These are phyloP conservation scores for Sclerotinia trifoliorum DNA, from an alignment of 2,329 filamentous ascomycete species.

Conservation along the genomic window DNA sequence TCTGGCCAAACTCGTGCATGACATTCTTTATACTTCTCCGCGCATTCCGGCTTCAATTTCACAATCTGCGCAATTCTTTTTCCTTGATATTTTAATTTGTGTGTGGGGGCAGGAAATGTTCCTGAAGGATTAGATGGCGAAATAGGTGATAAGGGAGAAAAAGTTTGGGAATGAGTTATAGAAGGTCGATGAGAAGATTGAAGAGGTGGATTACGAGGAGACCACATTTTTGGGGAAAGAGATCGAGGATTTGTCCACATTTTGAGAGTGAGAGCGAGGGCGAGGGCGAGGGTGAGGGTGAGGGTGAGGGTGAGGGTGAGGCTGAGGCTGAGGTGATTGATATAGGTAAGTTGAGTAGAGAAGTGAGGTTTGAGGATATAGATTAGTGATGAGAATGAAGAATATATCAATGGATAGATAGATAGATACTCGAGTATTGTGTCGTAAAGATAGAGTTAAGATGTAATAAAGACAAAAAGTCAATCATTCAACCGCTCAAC, in stretches of 20 bases:
- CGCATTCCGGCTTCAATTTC: conserved; percentile 64
- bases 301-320: neutral
- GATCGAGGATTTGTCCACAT: conserved; percentile 15
- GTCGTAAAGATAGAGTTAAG: neutral
- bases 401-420: too few species aligned
- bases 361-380: neutral
- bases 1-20: conserved; percentile 76
- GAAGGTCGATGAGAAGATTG: conserved; percentile 10
- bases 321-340: too few species aligned
- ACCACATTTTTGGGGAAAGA: conserved; percentile 12
- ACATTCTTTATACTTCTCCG: conserved; percentile 69
- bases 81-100: conserved; percentile 43
- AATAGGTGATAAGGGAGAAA: conserved; percentile 28
- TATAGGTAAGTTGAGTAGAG: neutral
- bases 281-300: neutral
- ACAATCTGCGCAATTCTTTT: conserved; percentile 70
- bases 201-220: conserved; percentile 2
- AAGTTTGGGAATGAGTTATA: conserved; percentile 24
- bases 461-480: neutral
- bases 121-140: conserved; percentile 14
- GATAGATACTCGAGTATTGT: neutral
- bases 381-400: neutral
- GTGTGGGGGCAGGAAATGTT: conserved; percentile 24
- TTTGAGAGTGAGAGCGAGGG: neutral
- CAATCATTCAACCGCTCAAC: too few species aligned